A percentile compares a stretch with the other conserved stretches of the same genome.
phyloP scores from a whole-genome alignment of 352 stramenopile genomes.

The Vaucheria bursata region DNA sequence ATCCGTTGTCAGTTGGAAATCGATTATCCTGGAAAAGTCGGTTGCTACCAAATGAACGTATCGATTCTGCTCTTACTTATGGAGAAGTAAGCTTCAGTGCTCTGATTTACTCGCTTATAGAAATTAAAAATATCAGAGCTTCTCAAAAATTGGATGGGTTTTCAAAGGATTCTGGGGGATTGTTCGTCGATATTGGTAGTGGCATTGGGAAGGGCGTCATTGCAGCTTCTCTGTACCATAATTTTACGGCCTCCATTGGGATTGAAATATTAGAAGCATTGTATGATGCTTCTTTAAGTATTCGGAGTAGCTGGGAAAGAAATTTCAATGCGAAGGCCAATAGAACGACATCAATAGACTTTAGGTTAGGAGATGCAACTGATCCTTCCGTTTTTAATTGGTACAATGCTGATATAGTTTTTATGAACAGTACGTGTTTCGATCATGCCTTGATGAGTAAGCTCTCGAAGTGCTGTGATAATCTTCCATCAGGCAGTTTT shows the following conservation, averaged over 20 bases:
- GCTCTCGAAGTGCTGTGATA: slow-evolving; percentile 29
- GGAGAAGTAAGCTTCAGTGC: slow-evolving; percentile 72
- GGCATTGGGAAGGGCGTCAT: slow-evolving; percentile 71
- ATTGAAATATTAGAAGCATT: slow-evolving; percentile 74
- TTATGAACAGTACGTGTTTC: slow-evolving; percentile 81
- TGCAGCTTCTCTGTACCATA: slow-evolving; percentile 64
- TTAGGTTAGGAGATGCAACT: slow-evolving; percentile 62
- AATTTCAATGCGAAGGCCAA: slow-evolving; percentile 3
- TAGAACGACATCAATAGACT: slow-evolving; percentile 51
- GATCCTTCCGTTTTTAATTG: slow-evolving; percentile 57
- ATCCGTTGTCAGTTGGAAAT: slow-evolving; percentile 53
- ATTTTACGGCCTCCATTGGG: slow-evolving; percentile 69
- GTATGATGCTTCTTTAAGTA: slow-evolving; percentile 45
- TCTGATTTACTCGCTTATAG: slow-evolving; percentile 53
- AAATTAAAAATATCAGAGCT: slow-evolving; percentile 49
- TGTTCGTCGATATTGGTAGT: slow-evolving; percentile 73
- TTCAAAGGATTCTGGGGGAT: slow-evolving; percentile 56
- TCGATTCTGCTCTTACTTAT: slow-evolving; percentile 64
- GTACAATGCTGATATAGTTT: slow-evolving; percentile 60
- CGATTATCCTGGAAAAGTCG: slow-evolving; percentile 51
- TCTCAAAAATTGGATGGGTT: slow-evolving; percentile 5
- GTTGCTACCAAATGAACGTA: neutral
- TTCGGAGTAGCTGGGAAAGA: slow-evolving; percentile 45
- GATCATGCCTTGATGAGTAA: slow-evolving; percentile 56
- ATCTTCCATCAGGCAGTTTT: slow-evolving; percentile 46